phyloP scores from a whole-genome alignment of 208 protist species.

The Acanthamoeba lenticulata region DNA sequence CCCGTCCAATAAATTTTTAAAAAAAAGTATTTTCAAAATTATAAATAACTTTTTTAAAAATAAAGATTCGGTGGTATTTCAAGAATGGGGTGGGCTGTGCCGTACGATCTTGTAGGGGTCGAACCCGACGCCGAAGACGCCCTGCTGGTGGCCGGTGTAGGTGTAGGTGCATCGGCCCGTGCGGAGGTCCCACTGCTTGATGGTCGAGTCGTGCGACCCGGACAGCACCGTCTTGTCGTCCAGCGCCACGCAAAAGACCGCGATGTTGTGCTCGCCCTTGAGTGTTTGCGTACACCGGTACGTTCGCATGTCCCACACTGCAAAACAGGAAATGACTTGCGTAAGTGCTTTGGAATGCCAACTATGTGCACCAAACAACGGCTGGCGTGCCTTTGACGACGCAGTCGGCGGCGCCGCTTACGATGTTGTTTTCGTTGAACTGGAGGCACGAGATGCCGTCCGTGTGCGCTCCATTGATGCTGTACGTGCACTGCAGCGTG shows the following conservation, averaged over 20 bases:
- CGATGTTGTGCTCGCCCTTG: constrained; percentile 48
- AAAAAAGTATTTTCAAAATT: not conserved
- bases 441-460: constrained; percentile 42
- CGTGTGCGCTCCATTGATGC: constrained; percentile 6
- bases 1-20: not conserved
- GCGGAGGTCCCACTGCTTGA: constrained; percentile 30
- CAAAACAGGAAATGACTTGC: not conserved
- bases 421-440: constrained; percentile 39
- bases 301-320: constrained; percentile 34
- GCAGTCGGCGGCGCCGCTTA: constrained; percentile 33
- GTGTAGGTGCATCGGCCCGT: not conserved
- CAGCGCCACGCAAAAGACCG: constrained; percentile 33
- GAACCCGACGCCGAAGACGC: constrained; percentile 41
- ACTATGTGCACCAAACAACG: not conserved
- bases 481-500: not conserved
- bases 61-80: not conserved
- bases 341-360: not conserved
- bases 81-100: not conserved
- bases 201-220: constrained; percentile 15
- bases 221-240: constrained; percentile 53
- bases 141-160: not conserved
- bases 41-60: not conserved
- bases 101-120: constrained; percentile 50
- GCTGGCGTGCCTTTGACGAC: constrained; percentile 1
- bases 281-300: not conserved